A percentile compares a stretch with the other conserved stretches of the same genome.
Conservation (phyloP, 1,284 basidiomycete species). For the Rhodotorula sp. region DNA sequence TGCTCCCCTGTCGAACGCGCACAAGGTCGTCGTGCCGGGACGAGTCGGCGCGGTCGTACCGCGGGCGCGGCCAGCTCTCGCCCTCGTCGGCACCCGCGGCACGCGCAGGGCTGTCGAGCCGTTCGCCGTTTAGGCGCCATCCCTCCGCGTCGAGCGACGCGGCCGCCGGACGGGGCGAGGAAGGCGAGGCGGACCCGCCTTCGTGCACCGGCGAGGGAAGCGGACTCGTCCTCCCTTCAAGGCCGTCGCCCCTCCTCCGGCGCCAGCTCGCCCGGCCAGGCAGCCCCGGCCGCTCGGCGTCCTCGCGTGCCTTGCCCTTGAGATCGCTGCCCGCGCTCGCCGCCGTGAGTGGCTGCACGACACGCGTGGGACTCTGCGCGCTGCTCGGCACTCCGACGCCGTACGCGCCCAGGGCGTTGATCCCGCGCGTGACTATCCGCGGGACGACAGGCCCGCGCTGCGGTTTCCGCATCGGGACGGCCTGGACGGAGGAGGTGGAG, state of each 20-base stretch:
- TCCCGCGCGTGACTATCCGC: constrained; percentile 28
- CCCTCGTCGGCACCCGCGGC: not conserved
- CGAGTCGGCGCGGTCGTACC: constrained; percentile 7
- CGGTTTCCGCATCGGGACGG: constrained; percentile 33
- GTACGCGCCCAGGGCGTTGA: constrained; percentile 30
- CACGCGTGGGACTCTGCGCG: constrained; percentile 3
- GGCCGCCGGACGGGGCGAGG: not conserved
- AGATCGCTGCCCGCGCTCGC: no score
- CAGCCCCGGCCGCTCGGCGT: not conserved
- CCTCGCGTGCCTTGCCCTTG: constrained; percentile 6
- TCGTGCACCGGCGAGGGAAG: constrained; percentile 17
- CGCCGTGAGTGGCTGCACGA: no score
- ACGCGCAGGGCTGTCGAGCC: not conserved
- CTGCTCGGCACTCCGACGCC: constrained; percentile 12
- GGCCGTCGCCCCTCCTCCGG: not conserved
- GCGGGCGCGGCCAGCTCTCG: not conserved
- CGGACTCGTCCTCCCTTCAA: no score
- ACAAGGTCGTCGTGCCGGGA: not conserved
- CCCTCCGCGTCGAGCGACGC: not conserved
- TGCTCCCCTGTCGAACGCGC: not conserved
- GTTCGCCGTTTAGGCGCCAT: not conserved
- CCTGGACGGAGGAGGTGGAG: constrained; percentile 28
- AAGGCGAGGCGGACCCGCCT: not conserved
- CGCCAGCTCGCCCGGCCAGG: not conserved
- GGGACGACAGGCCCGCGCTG: constrained; percentile 19